A percentile compares a stretch with the other conserved stretches of the same genome.
Evolutionary conservation across 805 yeast species (phyloP).

Genomic region (Nakazawaea anatomiae): DNA sequence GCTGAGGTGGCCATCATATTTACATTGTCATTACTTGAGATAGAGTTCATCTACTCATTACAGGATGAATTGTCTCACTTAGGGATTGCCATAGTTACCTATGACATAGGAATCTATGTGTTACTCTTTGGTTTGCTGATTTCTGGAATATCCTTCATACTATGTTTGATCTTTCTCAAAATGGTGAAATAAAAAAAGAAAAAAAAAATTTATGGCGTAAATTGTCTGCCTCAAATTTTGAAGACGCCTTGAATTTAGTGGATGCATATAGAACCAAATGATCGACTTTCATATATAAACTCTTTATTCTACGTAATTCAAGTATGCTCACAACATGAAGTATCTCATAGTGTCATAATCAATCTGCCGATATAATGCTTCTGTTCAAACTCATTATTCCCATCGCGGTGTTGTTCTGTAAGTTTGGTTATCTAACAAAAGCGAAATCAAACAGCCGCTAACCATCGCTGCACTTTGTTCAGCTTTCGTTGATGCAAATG

Average conservation of each 20-base stretch:
- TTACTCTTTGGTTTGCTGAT: background rate
- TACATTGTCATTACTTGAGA: conserved; percentile 17
- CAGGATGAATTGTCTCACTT: conserved; percentile 12
- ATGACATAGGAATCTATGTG: conserved; percentile 5
- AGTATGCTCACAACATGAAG: too few species aligned
- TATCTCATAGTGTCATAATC: background rate
- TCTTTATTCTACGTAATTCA: too few species aligned
- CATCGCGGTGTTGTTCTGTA: background rate
- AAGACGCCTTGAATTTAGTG: background rate
- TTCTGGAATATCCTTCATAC: background rate
- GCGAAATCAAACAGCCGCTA: too few species aligned
- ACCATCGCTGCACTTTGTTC: background rate
- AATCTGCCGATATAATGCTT: too few species aligned
- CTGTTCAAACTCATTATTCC: background rate
- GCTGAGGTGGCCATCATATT: conserved; percentile 12
- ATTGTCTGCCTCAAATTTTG: background rate
- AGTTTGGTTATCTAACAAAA: too few species aligned
- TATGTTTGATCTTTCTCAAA: background rate
- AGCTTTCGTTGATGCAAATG: background rate
- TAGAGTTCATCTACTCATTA: conserved; percentile 17
- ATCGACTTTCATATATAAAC: background rate
- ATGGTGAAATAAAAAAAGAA: background rate
- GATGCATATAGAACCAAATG: background rate
- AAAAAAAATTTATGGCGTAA: background rate
- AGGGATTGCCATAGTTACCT: conserved; percentile 17